Base-by-base conservation (phyloP, 345 rosid genomes). In the Acer campestre region DNA sequence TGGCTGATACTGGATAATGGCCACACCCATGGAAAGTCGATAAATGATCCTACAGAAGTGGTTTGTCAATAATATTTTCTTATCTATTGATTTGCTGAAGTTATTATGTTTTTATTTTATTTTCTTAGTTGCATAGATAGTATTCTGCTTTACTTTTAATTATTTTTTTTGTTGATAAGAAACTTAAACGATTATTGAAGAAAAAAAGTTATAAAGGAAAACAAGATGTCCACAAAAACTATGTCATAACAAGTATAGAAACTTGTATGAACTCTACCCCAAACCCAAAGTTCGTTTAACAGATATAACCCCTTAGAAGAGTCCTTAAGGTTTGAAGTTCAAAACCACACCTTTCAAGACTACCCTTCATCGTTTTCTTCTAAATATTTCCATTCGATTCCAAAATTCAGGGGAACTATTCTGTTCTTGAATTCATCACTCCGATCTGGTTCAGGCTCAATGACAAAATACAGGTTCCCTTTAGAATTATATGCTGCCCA, bases 1-100 rank as follows among this genome's bases (percentile, higher is more conserved):
- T 85, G 92, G 97, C 83, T 91, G 85, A 77, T 84, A n/a, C 42
- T 89, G 78, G 97, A 94, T 76, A 91, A 85, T 80, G 89, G 91
- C 75, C 90, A 80, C 82, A 81, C 88, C 44, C 80, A 74, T 35
- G 51, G 80, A 65, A 88, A 86, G 62, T 81, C 85, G 7, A 74
- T 75, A 51, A 79, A 86, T 64, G 89, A 92, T 85, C 86, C 76
- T 68, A 29, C 82, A 42, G 84, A 90, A 86, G 84, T 92, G 98
- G 99, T 93, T 76, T 56, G 92, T 86, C 65, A 78, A 61, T 80
- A 83, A 61, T 68, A 71, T 29, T 80, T 71, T 67, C 48, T 49
- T 82, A 20, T 53, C 44, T 74, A 29, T 56, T 40, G 4, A 29
- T 71, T 78, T 74, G 69, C 67, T 40, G 56, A 70, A 20, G 75